phyloP scores from a whole-genome alignment of 208 protist species.

The Trypanosoma brucei region DNA sequence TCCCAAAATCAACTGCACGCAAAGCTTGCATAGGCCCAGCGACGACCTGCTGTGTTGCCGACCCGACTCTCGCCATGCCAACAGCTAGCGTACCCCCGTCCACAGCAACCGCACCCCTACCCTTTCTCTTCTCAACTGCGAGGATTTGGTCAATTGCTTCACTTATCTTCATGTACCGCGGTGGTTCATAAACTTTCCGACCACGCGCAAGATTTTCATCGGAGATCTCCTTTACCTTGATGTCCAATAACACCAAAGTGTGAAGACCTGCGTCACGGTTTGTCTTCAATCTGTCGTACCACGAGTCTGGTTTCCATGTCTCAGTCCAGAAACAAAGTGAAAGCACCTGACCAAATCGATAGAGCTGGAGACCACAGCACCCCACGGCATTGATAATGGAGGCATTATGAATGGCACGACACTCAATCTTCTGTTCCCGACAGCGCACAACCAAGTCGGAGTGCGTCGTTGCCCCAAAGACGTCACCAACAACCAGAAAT shows the following conservation, averaged over 20 bases:
- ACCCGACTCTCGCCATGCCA: slow-evolving; percentile 96
- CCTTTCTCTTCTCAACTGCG: slow-evolving; percentile 84
- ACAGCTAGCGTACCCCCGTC: slow-evolving; percentile 88
- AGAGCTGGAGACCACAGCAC: slow-evolving; percentile 98
- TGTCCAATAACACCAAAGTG: slow-evolving; percentile 98
- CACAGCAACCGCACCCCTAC: slow-evolving; percentile 59
- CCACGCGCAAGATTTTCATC: slow-evolving; percentile 95
- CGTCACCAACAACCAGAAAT: slow-evolving; percentile 99
- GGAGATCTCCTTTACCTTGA: slow-evolving; percentile 98
- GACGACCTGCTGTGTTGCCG: slow-evolving; percentile 88
- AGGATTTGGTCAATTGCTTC: slow-evolving; percentile 95
- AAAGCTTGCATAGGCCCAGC: slow-evolving; percentile 92
- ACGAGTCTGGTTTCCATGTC: slow-evolving; percentile 95
- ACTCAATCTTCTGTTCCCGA: slow-evolving; percentile 71
- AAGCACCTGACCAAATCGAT: slow-evolving; percentile 97
- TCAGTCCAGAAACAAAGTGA: slow-evolving; percentile 97
- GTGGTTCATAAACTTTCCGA: slow-evolving; percentile 95
- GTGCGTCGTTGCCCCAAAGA: slow-evolving; percentile 99
- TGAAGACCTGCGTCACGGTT: slow-evolving; percentile 94
- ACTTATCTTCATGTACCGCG: slow-evolving; percentile 98
- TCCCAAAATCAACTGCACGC: slow-evolving; percentile 93
- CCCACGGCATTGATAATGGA: slow-evolving; percentile 99
- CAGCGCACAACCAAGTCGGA: slow-evolving; percentile 97
- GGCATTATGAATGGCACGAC: slow-evolving; percentile 97
- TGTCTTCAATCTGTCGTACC: slow-evolving; percentile 94